These are phyloP conservation scores for Marchantia paleacea DNA, from an alignment of 225 moss, liverwort and hornwort species.

Conservation along the genomic window DNA sequence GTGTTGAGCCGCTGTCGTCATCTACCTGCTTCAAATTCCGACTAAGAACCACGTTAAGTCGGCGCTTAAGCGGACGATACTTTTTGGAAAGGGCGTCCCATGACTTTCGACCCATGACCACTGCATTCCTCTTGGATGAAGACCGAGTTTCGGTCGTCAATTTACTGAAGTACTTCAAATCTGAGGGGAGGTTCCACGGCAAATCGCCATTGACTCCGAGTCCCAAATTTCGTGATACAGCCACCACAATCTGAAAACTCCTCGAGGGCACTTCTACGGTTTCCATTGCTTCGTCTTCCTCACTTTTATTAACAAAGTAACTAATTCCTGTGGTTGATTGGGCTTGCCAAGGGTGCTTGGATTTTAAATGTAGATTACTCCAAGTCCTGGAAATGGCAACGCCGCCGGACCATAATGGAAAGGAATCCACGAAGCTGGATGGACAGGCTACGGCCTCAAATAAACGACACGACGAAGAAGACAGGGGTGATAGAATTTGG, in stretches of 20 bases:
- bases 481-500: no score
- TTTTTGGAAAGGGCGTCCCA: slow-evolving; percentile 72
- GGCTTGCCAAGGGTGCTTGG: neutral
- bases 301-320: neutral
- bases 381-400: no score
- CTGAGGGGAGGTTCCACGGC: slow-evolving; percentile 79
- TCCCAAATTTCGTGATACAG: slow-evolving; percentile 56
- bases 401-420: no score
- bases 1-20: slow-evolving; percentile 23
- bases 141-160: slow-evolving; percentile 52
- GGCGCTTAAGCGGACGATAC: slow-evolving; percentile 67
- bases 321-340: neutral
- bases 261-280: slow-evolving; percentile 22
- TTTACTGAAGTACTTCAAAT: slow-evolving; percentile 72
- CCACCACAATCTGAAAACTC: slow-evolving; percentile 69
- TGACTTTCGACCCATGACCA: slow-evolving; percentile 77
- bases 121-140: slow-evolving; percentile 59
- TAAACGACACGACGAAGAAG: no score
- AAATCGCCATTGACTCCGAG: slow-evolving; percentile 61
- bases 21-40: slow-evolving; percentile 40
- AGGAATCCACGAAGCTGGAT: no score
- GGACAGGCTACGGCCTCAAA: no score
- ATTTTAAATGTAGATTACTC: no score
- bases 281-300: slow-evolving; percentile 13
- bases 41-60: slow-evolving; percentile 75